phyloP scores from a whole-genome alignment of 352 stramenopile species.

The Pythium myriotylum region DNA sequence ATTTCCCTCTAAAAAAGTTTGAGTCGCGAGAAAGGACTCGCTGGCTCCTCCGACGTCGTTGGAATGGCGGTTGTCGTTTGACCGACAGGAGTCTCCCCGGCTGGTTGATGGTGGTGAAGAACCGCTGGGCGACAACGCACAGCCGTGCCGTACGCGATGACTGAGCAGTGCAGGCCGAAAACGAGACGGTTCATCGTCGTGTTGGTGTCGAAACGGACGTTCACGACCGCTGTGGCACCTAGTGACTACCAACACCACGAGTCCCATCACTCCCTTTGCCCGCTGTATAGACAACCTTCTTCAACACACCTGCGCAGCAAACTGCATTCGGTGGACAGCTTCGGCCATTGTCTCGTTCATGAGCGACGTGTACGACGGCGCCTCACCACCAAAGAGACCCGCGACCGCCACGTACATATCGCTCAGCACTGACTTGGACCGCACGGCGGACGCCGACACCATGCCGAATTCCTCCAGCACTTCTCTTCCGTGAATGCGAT shows the following conservation, averaged over 20 bases:
- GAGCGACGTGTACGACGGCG: constrained; percentile 73
- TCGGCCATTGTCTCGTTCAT: constrained; percentile 86
- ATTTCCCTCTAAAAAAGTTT: constrained; percentile 9
- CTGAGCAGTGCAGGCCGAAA: constrained; percentile 81
- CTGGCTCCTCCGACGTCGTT: background rate
- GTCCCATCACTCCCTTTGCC: no score
- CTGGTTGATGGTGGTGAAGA: constrained; percentile 20
- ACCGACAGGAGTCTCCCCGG: background rate
- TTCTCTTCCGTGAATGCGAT: constrained; percentile 68
- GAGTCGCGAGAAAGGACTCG: constrained; percentile 4
- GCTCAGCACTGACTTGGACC: constrained; percentile 81
- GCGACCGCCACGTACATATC: constrained; percentile 81
- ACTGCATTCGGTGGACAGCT: constrained; percentile 79
- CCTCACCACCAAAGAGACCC: constrained; percentile 73
- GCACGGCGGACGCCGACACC: constrained; percentile 73
- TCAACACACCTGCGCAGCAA: constrained; percentile 46
- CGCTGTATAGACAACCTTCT: no score
- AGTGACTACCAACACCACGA: constrained; percentile 46
- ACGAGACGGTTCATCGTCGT: constrained; percentile 87
- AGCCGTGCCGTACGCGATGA: constrained; percentile 80
- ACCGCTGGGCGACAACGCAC: constrained; percentile 57
- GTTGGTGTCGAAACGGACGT: constrained; percentile 83
- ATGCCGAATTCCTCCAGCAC: constrained; percentile 76
- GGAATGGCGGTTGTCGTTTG: background rate
- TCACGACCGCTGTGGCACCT: constrained; percentile 75